phyloP scores from a whole-genome alignment of 202 grass and related monocot species.

The Zizania palustris region DNA sequence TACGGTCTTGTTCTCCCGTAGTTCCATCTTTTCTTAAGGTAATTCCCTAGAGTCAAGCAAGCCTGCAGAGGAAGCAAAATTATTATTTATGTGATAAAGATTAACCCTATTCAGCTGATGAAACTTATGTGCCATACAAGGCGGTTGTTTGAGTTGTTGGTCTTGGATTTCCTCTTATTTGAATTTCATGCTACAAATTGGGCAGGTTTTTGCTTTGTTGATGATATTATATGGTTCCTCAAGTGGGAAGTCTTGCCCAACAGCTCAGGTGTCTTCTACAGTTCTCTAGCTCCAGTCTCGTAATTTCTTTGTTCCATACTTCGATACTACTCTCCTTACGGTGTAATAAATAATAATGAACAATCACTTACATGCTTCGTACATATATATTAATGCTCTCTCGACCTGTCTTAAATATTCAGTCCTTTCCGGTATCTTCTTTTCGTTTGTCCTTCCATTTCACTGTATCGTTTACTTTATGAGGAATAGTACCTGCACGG shows the following conservation, averaged over 20 bases:
- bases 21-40: slow-evolving; percentile 52
- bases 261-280: slow-evolving; percentile 50
- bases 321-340: background rate
- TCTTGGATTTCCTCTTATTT: slow-evolving; percentile 46
- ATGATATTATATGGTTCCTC: background rate
- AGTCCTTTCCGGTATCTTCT: background rate
- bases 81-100: slow-evolving; percentile 45
- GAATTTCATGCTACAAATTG: slow-evolving; percentile 55
- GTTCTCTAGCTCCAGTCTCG: slow-evolving; percentile 2
- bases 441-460: slow-evolving; percentile 1
- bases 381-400: background rate
- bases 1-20: background rate
- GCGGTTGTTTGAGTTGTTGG: slow-evolving; percentile 51
- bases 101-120: slow-evolving; percentile 44
- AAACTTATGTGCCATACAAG: slow-evolving; percentile 51
- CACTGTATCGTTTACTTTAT: slow-evolving; percentile 12
- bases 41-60: slow-evolving; percentile 41
- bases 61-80: slow-evolving; percentile 51
- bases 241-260: slow-evolving; percentile 47
- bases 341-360: background rate
- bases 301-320: background rate
- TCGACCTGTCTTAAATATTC: background rate
- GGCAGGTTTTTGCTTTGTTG: slow-evolving; percentile 42
- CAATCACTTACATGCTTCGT: background rate
- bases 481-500: background rate